Evolutionary conservation across 1,139 yeast species (phyloP), one percentile per base, ranked within the genome.

Genomic region (Arxiozyma bovina): DNA sequence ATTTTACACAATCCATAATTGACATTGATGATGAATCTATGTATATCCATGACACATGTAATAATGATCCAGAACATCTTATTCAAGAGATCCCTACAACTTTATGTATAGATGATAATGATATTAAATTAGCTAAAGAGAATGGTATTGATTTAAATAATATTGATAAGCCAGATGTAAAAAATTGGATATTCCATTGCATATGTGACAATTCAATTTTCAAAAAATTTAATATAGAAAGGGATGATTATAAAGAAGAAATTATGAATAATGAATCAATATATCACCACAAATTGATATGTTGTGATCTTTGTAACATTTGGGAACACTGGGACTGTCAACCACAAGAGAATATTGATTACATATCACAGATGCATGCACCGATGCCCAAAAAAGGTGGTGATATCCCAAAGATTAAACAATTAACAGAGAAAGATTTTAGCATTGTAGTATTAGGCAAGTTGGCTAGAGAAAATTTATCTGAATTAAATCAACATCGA

Each of bases 241-340:
- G 58, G 47, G 63, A 57, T 63, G 78, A 54, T 57, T 70, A 52
- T 60, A 66, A 55, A 60, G 72, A 48, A n/a, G 46, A 48, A 3
- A 42, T 42, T 25, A 20, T 42, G 22, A 42, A 27, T 42, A 27
- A 30, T 7, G 11, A 23, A n/a, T 44, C 38, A 51, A 43, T 61
- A 40, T 42, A 55, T 21, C 52, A 58, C 27, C 55, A 53, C 30
- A 60, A 63, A 12, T 57, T 67, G n/a, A 53, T 69, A 6, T 63
- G 68, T 55, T 67, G 71, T 58, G 68, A 66, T 22, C 52, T 58
- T 54, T 63, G 77, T 55, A 58, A 61, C 27, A 60, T 60, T 50
- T 69, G 73, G 73, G 67, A 66, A 50, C 70, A 66, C 53, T 67
- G 68, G 67, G 64, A 63, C 22, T 66, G 67, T 49, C 66, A 64